These are phyloP conservation scores for Neostapfia colusana DNA, from an alignment of 176 grass and related monocot species.

Conservation along the genomic window DNA sequence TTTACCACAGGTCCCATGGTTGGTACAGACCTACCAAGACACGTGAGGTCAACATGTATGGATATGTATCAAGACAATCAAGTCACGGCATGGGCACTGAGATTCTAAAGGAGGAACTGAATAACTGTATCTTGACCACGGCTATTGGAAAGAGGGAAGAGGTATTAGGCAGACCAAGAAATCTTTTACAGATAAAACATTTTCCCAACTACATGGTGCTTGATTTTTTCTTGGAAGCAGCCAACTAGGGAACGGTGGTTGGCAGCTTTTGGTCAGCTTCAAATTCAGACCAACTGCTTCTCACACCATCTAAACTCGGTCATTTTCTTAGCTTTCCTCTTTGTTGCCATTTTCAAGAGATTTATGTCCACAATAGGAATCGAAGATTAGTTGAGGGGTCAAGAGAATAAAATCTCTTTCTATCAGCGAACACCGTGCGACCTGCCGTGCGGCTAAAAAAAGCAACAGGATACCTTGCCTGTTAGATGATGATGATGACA, in stretches of 20 bases:
- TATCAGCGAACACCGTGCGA: conserved; percentile 14
- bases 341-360: conserved; percentile 26
- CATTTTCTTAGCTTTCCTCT: background rate
- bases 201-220: conserved; percentile 12
- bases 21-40: conserved; percentile 32
- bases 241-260: conserved; percentile 42
- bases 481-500: conserved; percentile 3
- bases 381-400: conserved; percentile 24
- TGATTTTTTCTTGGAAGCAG: conserved; percentile 43
- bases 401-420: conserved; percentile 14
- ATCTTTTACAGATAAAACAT: conserved; percentile 3
- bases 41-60: conserved; percentile 37
- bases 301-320: conserved; percentile 22
- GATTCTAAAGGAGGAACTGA: conserved; percentile 5
- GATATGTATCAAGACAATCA: conserved; percentile 36
- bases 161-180: conserved; percentile 46
- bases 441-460: conserved; percentile 1
- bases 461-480: conserved; percentile 18
- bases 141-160: conserved; percentile 36
- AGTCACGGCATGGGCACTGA: conserved; percentile 38
- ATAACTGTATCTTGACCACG: conserved; percentile 44
- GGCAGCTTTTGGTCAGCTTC: conserved; percentile 44
- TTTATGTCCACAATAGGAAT: background rate
- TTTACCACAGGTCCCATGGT: conserved; percentile 16
- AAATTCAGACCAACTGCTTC: conserved; percentile 42